Evolutionary conservation across 2,329 filamentous ascomycete species (phyloP), one percentile per base, ranked within the genome.

Genomic region (Fusarium sp.): DNA sequence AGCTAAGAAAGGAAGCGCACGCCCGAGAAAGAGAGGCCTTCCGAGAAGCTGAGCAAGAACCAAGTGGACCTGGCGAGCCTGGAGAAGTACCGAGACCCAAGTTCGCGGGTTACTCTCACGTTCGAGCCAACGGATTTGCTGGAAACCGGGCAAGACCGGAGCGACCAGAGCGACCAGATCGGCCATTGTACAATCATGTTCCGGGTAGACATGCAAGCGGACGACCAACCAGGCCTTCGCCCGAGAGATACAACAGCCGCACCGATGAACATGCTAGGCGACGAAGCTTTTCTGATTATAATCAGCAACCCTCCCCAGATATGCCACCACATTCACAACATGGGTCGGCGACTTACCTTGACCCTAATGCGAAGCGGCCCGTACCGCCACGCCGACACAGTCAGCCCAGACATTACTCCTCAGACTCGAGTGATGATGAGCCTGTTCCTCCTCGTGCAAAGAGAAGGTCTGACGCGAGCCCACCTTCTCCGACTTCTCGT

Each of bases 1-100:
- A 88, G 70, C 80, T 97, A 49, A 88, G 89, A 65, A 84, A 87
- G 57, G 90, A 94, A 70, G 84, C 84, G 4, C 80, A 65, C 33
- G 67, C 81, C 13, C 78, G 79, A 6, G 77, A 79, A 51, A 77
- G 80, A 40, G 77, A 82, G 70, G 49, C 69, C 14, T 47, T 55
- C 14, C 47, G 67, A 19, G 66, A 70, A 46, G 45, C 53, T 28
- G 51, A 66, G 15, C 55, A 55, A 34, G 67, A 73, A 19, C 49
- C 69, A 19, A 43, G 56, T 26, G 80, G 64, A 64, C 77, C 61
- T 69, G 77, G 28, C 13, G 62, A 76, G 9, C 65, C 75, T 21
- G 79, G 77, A n/a, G 75, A 67, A 71, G 49, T 49, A 2, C 62
- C 76, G 17, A 69, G 81, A 65, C 75, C 80, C 58, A 79, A 80